phyloP scores from a whole-genome alignment of 192 early-diverging fungal genomes.

The Gonapodya prolifera region DNA sequence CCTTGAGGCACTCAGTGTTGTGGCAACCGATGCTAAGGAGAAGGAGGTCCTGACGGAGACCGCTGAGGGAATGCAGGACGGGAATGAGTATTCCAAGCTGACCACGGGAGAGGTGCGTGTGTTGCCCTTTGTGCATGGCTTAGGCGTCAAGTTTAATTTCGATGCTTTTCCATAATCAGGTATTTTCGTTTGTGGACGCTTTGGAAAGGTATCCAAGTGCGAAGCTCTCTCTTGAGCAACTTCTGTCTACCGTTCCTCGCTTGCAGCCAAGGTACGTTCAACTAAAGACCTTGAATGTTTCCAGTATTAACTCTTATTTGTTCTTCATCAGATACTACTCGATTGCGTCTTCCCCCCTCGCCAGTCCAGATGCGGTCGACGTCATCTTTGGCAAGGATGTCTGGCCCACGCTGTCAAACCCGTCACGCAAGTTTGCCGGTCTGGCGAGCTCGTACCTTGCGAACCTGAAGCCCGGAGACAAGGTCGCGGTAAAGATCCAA shows the following conservation, averaged over 20 bases:
- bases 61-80: conserved; percentile 1
- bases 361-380: background rate
- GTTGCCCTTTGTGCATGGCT: background rate
- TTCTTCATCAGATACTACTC: conserved; percentile 1
- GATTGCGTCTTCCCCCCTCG: background rate
- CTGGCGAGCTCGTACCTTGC: background rate
- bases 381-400: background rate
- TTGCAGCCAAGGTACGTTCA: background rate
- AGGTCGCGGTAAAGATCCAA: background rate
- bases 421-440: background rate
- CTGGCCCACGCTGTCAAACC: conserved; percentile 5
- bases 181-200: conserved; percentile 2
- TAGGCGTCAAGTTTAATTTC: no score
- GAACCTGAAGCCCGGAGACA: background rate
- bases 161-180: background rate
- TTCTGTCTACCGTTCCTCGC: background rate
- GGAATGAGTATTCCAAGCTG: background rate
- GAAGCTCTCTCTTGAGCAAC: background rate
- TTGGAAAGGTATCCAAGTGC: background rate
- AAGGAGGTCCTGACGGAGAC: background rate
- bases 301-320: background rate
- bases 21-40: conserved; percentile 2
- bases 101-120: conserved; percentile 3
- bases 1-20: conserved; percentile 2
- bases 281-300: background rate